Percentiles rank a stretch among this genome's conserved stretches.
Conservation (phyloP, 2,329 filamentous ascomycete genomes). For the Trichoderma lentiforme region DNA sequence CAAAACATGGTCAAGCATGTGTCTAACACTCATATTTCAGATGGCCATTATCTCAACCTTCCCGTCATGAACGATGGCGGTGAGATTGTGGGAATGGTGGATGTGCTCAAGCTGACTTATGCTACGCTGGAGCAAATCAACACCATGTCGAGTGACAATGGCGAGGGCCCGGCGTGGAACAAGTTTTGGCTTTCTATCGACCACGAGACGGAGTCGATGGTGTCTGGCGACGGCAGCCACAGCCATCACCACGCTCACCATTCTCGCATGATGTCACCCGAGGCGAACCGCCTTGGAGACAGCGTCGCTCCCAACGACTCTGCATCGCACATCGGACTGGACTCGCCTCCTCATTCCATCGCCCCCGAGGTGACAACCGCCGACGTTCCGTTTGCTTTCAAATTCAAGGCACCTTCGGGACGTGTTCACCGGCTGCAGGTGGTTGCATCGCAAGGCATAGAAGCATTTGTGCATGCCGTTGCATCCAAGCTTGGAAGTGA, state of each 20-base stretch:
- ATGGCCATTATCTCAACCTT: constrained; percentile 96
- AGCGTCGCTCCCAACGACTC: constrained; percentile 92
- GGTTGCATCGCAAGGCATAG: constrained; percentile 73
- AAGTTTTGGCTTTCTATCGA: constrained; percentile 99
- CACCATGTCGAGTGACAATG: constrained; percentile 83
- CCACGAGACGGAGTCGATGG: constrained; percentile 91
- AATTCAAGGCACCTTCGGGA: constrained; percentile 96
- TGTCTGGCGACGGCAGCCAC: constrained; percentile 82
- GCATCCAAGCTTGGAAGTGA: constrained; percentile 82
- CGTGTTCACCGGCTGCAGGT: constrained; percentile 92
- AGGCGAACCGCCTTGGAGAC: constrained; percentile 69
- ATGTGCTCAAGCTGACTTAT: constrained; percentile 96
- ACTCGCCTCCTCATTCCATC: constrained; percentile 69
- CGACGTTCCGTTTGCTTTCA: constrained; percentile 89
- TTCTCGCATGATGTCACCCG: constrained; percentile 76
- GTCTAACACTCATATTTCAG: constrained; percentile 42
- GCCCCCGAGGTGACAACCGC: constrained; percentile 57
- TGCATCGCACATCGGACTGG: constrained; percentile 83
- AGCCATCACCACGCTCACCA: constrained; percentile 63
- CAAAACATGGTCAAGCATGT: constrained; percentile 14
- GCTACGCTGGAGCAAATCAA: constrained; percentile 97
- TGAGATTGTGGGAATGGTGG: constrained; percentile 99
- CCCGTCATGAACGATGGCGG: constrained; percentile 97
- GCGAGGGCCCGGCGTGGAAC: constrained; percentile 96
- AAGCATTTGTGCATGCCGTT: constrained; percentile 72